Base-by-base conservation (phyloP, 192 early-diverging fungal species). In the Kappamyces sp. region DNA sequence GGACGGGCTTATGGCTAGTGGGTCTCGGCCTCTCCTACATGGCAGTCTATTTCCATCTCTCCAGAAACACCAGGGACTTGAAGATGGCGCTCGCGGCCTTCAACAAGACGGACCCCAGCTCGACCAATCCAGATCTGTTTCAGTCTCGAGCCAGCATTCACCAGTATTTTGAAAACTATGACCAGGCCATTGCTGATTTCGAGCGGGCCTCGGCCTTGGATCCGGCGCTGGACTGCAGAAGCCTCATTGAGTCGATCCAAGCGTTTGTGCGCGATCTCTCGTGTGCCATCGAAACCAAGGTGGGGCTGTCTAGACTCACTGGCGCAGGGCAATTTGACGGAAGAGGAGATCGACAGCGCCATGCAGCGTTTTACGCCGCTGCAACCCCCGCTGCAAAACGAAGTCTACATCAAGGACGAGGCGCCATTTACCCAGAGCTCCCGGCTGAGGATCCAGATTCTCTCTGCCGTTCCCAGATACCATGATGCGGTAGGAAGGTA, bases 11-110 rank as follows among this genome's bases (percentile, higher is more conserved):
- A n/a, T 8, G 22, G 5, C 29, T 55, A 55, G 54, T 35, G 2
- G 62, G 62, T 35, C 9, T 63, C 8, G 62, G 62, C 35, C 22
- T 22, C n/a, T 33, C 54, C 5, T 63, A 63, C 22, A 31, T 63
- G 34, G 15, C 31, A 9, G 12, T 45, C 22, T 63, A 37, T 32
- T 63, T 63, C 32, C 43, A 63, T 2, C 12, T 61, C 8, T 52
- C 62, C 4, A 5, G 60, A 43, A 38, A 63, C 41, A 35, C 62
- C 8, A 15, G 29, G 5, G 61, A 63, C 38, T 36, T 63, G 2
- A 38, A 39, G 29, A 32, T 39, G 30, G n/a, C 62, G 35, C 42
- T 63, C 32, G 36, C 62, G 5, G 62, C 62, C 2, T 63, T 39
- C 38, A 48, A 63, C 42, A 63, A 40, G 52, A 35, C 48, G 9